These are phyloP conservation scores for Trichoderma citrinoviride DNA, from an alignment of 2,329 filamentous ascomycete species.

Conservation along the genomic window DNA sequence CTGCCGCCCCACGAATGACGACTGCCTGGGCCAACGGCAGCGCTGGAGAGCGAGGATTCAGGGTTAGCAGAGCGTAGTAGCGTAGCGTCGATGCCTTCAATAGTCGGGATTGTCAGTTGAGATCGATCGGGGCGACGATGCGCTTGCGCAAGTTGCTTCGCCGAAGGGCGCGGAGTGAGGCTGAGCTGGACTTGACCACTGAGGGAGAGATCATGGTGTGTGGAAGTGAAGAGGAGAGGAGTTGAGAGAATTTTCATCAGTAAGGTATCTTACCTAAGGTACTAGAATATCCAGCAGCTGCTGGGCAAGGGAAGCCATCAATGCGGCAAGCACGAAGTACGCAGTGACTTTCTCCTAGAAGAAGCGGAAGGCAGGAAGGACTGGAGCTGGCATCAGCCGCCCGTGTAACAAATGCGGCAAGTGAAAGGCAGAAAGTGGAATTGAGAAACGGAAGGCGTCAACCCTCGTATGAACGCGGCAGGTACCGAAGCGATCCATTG, in stretches of 20 bases:
- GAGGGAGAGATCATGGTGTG: neutral
- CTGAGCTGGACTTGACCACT: neutral
- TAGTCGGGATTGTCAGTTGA: slow-evolving; percentile 2
- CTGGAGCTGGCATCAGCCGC: slow-evolving; percentile 3
- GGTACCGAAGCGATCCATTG: neutral
- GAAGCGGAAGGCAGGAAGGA: neutral
- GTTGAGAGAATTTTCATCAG: neutral
- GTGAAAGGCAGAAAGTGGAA: neutral
- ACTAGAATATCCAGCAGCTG: too few relatives aligned
- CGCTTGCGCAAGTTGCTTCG: slow-evolving; percentile 15
- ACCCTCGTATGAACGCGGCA: neutral
- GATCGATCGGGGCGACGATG: slow-evolving; percentile 17
- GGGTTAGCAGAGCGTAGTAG: neutral
- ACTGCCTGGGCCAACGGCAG: slow-evolving; percentile 1
- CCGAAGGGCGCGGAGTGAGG: slow-evolving; percentile 1
- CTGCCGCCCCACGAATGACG: slow-evolving; percentile 5
- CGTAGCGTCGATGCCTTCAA: slow-evolving; percentile 9
- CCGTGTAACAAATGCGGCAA: neutral
- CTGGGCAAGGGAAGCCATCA: too few relatives aligned
- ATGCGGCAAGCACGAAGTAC: too few relatives aligned
- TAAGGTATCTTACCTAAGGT: too few relatives aligned
- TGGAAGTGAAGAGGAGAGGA: neutral
- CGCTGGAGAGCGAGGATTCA: neutral
- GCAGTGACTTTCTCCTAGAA: neutral
- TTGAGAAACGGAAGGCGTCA: neutral